Evolutionary conservation across 2,329 filamentous ascomycete genomes (phyloP).

Genomic region (Fusarium dlaminii): DNA sequence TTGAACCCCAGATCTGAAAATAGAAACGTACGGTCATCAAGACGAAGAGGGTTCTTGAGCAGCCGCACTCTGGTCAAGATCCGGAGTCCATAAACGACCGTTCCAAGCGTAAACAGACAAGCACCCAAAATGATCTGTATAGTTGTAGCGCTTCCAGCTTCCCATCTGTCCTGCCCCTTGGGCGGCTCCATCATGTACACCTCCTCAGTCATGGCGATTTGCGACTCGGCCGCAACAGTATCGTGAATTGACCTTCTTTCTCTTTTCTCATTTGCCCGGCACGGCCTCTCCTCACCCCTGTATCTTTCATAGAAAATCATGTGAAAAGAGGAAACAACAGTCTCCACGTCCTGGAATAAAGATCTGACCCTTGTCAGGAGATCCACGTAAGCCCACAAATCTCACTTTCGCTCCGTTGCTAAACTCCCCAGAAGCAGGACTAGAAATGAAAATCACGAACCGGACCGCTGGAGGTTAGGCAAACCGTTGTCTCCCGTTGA

Average conservation of each 20-base stretch:
- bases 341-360: not conserved
- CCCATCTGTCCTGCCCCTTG: slow-evolving; percentile 25
- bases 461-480: not conserved
- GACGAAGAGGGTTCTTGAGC: slow-evolving; percentile 26
- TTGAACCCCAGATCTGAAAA: fast-evolving
- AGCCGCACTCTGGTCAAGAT: slow-evolving; percentile 20
- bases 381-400: not conserved
- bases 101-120: slow-evolving; percentile 24
- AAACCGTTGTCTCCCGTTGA: not conserved
- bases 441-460: not conserved
- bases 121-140: slow-evolving; percentile 26
- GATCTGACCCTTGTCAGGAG: slow-evolving; percentile 10
- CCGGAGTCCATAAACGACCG: slow-evolving; percentile 20
- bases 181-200: slow-evolving; percentile 37
- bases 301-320: too few relatives aligned
- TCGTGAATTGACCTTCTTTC: not conserved
- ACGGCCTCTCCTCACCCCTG: not conserved
- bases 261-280: not conserved
- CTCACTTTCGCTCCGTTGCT: not conserved
- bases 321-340: not conserved
- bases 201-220: slow-evolving; percentile 7
- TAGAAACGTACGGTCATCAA: slow-evolving; percentile 9
- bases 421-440: not conserved
- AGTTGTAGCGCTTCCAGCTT: slow-evolving; percentile 15
- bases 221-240: not conserved